Evolutionary conservation across 495 filamentous ascomycete genomes (phyloP).

Genomic region (Hypoxylon fuscum): DNA sequence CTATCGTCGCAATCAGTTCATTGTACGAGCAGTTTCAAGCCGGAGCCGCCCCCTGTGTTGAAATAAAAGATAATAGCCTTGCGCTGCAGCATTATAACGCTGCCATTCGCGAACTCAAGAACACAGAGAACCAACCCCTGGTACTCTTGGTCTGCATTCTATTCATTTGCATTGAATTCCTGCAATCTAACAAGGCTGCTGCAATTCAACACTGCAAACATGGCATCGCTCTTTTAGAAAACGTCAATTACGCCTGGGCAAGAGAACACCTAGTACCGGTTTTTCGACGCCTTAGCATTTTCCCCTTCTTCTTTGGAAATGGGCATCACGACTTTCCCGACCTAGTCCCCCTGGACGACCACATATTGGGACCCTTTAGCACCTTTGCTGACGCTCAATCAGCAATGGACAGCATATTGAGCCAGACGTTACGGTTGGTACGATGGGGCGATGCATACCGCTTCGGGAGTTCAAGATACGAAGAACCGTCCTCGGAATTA

Average conservation of each 20-base stretch:
- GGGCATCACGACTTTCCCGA: conserved; percentile 38
- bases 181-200: conserved; percentile 54
- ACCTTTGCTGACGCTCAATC: conserved; percentile 25
- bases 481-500: conserved; percentile 8
- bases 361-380: conserved; percentile 13
- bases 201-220: conserved; percentile 54
- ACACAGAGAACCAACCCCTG: conserved; percentile 39
- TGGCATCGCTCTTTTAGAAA: conserved; percentile 47
- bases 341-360: conserved; percentile 5
- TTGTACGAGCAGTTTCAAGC: conserved; percentile 45
- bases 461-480: conserved; percentile 24
- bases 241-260: conserved; percentile 34
- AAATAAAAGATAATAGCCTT: conserved; percentile 32
- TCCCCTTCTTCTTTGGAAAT: conserved; percentile 41
- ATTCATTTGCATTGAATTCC: conserved; percentile 64
- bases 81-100: conserved; percentile 49
- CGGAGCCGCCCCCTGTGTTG: conserved; percentile 36
- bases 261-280: conserved; percentile 36
- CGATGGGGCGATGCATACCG: conserved; percentile 39
- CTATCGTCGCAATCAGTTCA: conserved; percentile 56
- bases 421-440: conserved; percentile 38
- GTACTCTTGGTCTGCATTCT: conserved; percentile 63
- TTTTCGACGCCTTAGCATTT: conserved; percentile 34
- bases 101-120: conserved; percentile 45
- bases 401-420: conserved; percentile 36